These are phyloP conservation scores for Cladosporium sp. DNA, from an alignment of 2,329 filamentous ascomycete species.

Conservation along the genomic window DNA sequence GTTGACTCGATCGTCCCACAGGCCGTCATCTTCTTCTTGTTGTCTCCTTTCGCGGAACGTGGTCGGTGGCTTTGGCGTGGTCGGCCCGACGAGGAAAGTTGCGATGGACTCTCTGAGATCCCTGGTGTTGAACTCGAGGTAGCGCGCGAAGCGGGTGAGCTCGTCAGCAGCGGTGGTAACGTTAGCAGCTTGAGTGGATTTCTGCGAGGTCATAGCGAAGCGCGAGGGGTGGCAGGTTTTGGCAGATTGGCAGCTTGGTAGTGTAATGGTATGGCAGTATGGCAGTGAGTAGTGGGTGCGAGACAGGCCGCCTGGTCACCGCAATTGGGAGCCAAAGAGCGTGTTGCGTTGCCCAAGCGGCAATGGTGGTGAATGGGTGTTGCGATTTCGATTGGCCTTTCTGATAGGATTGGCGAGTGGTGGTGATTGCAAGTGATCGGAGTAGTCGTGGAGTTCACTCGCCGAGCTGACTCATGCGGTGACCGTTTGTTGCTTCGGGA, in stretches of 20 bases:
- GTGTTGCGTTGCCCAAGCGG: not conserved
- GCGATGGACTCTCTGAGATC: not conserved
- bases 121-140: conserved; percentile 4
- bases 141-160: conserved; percentile 5
- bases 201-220: not conserved
- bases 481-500: not conserved
- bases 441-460: not conserved
- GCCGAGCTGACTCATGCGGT: conserved; percentile 1
- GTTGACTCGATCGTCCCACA: not conserved
- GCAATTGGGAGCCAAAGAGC: not conserved
- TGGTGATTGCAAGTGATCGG: not conserved
- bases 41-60: not conserved
- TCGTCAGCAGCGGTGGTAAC: conserved; percentile 10
- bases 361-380: not conserved
- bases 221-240: not conserved
- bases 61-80: not conserved
- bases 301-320: too few species aligned
- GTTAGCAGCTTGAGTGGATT: not conserved
- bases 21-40: not conserved
- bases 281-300: not conserved
- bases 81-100: not conserved
- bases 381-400: too few species aligned
- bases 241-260: not conserved
- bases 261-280: not conserved
- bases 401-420: not conserved